Evolutionary conservation across 441 rosid species (phyloP).

Genomic region (Populus tomentosa): DNA sequence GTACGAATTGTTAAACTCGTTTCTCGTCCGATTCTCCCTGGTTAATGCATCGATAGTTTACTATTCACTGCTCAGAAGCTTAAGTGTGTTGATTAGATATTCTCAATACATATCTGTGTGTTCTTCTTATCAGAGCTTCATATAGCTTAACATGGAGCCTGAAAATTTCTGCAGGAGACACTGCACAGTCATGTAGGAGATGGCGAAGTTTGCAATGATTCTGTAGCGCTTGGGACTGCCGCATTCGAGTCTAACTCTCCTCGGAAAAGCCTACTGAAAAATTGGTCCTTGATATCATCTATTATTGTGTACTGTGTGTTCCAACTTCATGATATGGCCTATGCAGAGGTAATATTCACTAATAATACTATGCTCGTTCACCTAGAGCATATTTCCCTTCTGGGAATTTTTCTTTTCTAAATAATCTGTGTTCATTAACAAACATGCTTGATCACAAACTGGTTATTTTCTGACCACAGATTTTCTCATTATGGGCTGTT

Average conservation of each 20-base stretch:
- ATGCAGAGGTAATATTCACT: slow-evolving; percentile 38
- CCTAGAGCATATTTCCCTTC: no score
- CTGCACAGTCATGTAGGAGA: slow-evolving; percentile 35
- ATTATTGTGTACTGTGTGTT: slow-evolving; percentile 47
- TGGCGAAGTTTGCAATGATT: slow-evolving; percentile 9
- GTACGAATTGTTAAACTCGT: background rate
- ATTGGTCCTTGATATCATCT: slow-evolving; percentile 53
- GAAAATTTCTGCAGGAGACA: slow-evolving; percentile 36
- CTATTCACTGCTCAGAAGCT: background rate
- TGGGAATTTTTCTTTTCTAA: no score
- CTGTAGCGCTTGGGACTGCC: slow-evolving; percentile 17
- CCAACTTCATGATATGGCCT: slow-evolving; percentile 59
- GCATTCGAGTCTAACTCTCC: slow-evolving; percentile 12
- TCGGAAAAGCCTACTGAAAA: slow-evolving; percentile 32
- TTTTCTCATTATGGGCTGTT: slow-evolving; percentile 52
- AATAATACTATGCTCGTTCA: no score
- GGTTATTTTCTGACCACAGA: slow-evolving; percentile 19
- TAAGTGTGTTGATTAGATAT: background rate
- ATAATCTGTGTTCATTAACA: background rate
- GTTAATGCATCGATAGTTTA: no score
- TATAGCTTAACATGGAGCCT: background rate
- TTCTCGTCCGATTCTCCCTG: no score
- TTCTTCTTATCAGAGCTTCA: background rate
- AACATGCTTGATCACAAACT: background rate
- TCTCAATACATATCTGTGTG: no score